phyloP scores from a whole-genome alignment of 257 asterid genomes.

The Scutellaria barbata region DNA sequence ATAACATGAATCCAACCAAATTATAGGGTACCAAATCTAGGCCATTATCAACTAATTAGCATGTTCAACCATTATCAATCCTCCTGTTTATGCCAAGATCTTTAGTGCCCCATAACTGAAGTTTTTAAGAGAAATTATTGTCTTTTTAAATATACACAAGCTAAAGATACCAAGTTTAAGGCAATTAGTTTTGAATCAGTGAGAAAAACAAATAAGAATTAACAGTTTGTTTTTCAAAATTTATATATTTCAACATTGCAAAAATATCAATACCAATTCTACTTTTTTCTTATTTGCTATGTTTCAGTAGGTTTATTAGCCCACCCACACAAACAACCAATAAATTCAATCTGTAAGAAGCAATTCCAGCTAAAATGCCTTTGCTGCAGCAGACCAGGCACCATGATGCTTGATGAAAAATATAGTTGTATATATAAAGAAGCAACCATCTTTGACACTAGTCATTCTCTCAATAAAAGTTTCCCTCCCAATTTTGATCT shows the following conservation, averaged over 20 bases:
- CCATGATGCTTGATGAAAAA: too few relatives aligned
- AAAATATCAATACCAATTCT: too few relatives aligned
- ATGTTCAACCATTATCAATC: not conserved
- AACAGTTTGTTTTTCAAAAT: not conserved
- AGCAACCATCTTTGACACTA: too few relatives aligned
- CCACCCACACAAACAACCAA: too few relatives aligned
- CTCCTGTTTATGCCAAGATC: not conserved
- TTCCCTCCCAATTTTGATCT: too few relatives aligned
- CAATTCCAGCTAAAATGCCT: too few relatives aligned
- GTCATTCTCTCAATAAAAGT: too few relatives aligned
- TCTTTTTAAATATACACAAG: not conserved
- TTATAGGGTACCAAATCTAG: not conserved
- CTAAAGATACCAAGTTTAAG: not conserved
- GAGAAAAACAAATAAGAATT: not conserved
- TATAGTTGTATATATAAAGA: too few relatives aligned
- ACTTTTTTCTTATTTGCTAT: too few relatives aligned
- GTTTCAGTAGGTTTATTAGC: too few relatives aligned
- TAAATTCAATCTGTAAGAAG: too few relatives aligned
- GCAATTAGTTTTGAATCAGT: not conserved
- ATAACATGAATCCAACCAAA: not conserved
- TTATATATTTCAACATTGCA: not conserved
- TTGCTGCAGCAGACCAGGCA: too few relatives aligned
- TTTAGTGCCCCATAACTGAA: slow-evolving; percentile 9
- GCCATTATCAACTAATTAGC: not conserved
- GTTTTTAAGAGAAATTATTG: not conserved